Evolutionary conservation across 2,329 filamentous ascomycete genomes (phyloP).

Genomic region (Aureobasidium sp.): DNA sequence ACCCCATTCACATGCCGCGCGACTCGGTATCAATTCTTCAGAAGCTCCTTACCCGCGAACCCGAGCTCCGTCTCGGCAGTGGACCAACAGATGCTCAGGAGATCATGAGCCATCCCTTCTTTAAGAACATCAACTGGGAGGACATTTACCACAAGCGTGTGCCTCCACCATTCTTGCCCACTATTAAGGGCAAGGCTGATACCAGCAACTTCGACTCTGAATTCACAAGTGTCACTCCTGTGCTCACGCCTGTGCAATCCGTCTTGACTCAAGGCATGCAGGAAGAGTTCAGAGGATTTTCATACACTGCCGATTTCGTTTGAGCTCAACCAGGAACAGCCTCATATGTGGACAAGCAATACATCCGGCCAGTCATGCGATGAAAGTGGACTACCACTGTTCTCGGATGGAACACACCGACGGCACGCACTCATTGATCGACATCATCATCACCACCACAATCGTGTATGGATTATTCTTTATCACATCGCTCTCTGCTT

Average conservation of each 20-base stretch:
- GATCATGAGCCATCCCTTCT: conserved; percentile 98
- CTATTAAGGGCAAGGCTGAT: conserved; percentile 86
- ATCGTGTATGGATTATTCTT: neutral
- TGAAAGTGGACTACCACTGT: neutral
- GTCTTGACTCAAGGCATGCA: conserved; percentile 98
- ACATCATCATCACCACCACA: neutral
- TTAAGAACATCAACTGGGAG: conserved; percentile 96
- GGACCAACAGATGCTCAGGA: conserved; percentile 96
- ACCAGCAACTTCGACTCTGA: conserved; percentile 99
- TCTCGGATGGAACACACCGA: neutral
- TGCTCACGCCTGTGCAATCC: conserved; percentile 93
- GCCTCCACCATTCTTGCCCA: conserved; percentile 78
- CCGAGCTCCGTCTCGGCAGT: conserved; percentile 83
- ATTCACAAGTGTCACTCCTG: conserved; percentile 96
- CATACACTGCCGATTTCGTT: conserved; percentile 88
- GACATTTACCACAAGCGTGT: conserved; percentile 96
- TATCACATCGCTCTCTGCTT: neutral
- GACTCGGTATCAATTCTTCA: conserved; percentile 97
- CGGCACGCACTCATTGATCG: neutral
- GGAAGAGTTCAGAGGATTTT: conserved; percentile 98
- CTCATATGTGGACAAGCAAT: neutral
- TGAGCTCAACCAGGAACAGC: conserved; percentile 32
- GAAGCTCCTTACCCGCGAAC: conserved; percentile 92
- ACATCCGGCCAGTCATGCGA: neutral
- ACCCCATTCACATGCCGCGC: conserved; percentile 97